phyloP scores from a whole-genome alignment of 495 filamentous ascomycete species.

The Penicillium lividum region DNA sequence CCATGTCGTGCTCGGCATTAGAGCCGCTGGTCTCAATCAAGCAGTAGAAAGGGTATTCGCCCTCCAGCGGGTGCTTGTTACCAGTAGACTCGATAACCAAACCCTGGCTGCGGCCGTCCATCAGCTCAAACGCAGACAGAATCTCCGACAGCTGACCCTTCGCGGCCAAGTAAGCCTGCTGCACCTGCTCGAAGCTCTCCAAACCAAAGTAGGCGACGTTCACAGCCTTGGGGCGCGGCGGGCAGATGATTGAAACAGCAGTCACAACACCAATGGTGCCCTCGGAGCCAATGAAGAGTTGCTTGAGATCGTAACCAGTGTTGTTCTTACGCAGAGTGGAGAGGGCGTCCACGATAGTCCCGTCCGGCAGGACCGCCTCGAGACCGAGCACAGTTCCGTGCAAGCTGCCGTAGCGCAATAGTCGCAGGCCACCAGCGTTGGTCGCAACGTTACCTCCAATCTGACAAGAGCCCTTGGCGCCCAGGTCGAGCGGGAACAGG shows the following conservation, averaged over 20 bases:
- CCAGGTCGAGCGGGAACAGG: conserved; percentile 93
- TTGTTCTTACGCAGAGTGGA: conserved; percentile 93
- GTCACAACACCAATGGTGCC: conserved; percentile 96
- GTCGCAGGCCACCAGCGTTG: conserved; percentile 87
- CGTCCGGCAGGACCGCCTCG: conserved; percentile 90
- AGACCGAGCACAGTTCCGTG: conserved; percentile 91
- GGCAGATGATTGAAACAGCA: conserved; percentile 83
- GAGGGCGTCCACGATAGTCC: conserved; percentile 86
- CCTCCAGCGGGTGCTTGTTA: conserved; percentile 77
- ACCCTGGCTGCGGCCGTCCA: conserved; percentile 80
- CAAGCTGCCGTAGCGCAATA: conserved; percentile 89
- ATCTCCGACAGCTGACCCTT: conserved; percentile 91
- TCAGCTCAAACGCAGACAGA: conserved; percentile 94
- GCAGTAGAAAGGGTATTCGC: conserved; percentile 89
- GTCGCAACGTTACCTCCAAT: conserved; percentile 98
- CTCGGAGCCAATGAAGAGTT: conserved; percentile 93
- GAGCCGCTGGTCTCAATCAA: conserved; percentile 94
- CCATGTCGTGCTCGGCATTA: conserved; percentile 87
- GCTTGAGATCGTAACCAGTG: conserved; percentile 96
- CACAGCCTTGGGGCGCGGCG: conserved; percentile 76
- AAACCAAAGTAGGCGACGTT: conserved; percentile 92
- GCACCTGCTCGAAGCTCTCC: conserved; percentile 82
- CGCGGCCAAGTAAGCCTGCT: conserved; percentile 77
- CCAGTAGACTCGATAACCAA: conserved; percentile 72
- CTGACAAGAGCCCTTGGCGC: conserved; percentile 96